Percentiles rank a stretch among this genome's conserved stretches.
These are phyloP conservation scores for Verruconis gallopava DNA, from an alignment of 2,329 filamentous ascomycete genomes.

Conservation along the genomic window DNA sequence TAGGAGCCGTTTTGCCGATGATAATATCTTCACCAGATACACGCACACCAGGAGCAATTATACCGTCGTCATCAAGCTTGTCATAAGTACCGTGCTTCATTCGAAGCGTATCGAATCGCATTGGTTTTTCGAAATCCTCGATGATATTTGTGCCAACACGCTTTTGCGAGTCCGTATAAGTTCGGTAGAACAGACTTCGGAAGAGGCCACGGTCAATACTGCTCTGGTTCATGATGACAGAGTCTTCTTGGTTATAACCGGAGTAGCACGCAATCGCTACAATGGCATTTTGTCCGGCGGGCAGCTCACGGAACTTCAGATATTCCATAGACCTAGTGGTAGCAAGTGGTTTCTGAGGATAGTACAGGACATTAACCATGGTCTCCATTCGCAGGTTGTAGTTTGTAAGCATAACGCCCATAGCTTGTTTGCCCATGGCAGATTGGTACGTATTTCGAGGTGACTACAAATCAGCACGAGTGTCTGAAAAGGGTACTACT, in stretches of 20 bases:
- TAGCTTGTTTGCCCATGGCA: slow-evolving; percentile 99
- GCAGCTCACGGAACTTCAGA: slow-evolving; percentile 92
- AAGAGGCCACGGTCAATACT: slow-evolving; percentile 96
- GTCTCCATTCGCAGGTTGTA: slow-evolving; percentile 97
- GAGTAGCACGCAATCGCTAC: slow-evolving; percentile 96
- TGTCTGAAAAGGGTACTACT: not conserved
- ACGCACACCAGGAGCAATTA: slow-evolving; percentile 84
- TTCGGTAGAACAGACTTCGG: slow-evolving; percentile 93
- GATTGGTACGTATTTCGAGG: slow-evolving; percentile 98
- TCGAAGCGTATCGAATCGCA: slow-evolving; percentile 72
- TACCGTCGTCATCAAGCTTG: slow-evolving; percentile 93
- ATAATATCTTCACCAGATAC: slow-evolving; percentile 98
- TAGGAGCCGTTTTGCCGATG: slow-evolving; percentile 94
- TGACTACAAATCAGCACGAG: slow-evolving; percentile 41
- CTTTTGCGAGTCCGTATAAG: slow-evolving; percentile 96
- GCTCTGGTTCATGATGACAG: slow-evolving; percentile 99
- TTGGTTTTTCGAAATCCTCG: slow-evolving; percentile 92
- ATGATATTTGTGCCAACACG: slow-evolving; percentile 85
- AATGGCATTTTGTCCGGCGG: slow-evolving; percentile 94
- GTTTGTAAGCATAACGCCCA: slow-evolving; percentile 98
- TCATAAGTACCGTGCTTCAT: slow-evolving; percentile 94
- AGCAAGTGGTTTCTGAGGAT: slow-evolving; percentile 92
- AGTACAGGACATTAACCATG: slow-evolving; percentile 98
- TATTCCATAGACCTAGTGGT: slow-evolving; percentile 98
- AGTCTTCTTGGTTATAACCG: slow-evolving; percentile 99